These are phyloP conservation scores for Lavandula angustifolia DNA, from an alignment of 257 asterid genomes.

Conservation along the genomic window DNA sequence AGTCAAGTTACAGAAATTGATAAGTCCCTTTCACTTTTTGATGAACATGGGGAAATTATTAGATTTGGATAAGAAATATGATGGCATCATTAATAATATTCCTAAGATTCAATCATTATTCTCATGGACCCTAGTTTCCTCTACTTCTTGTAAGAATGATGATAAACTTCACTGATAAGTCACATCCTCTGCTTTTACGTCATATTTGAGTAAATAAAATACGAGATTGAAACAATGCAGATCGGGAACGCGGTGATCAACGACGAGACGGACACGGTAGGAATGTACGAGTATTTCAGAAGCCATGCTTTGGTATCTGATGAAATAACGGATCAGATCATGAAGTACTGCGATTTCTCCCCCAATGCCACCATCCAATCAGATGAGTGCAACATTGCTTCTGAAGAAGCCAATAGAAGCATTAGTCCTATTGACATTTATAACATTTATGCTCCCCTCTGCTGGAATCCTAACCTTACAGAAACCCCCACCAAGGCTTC, in stretches of 20 bases:
- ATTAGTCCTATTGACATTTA: conserved; percentile 45
- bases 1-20: conserved; percentile 22
- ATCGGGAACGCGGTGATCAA: conserved; percentile 78
- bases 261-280: conserved; percentile 61
- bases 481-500: conserved; percentile 48
- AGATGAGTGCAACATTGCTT: conserved; percentile 38
- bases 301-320: conserved; percentile 69
- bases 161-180: no score
- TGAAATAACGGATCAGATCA: conserved; percentile 33
- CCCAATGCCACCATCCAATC: conserved; percentile 32
- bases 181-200: no score
- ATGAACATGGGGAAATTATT: conserved; percentile 39
- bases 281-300: conserved; percentile 66
- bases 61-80: conserved; percentile 25
- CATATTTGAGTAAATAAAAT: neutral
- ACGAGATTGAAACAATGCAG: conserved; percentile 36
- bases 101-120: no score
- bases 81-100: conserved; percentile 22
- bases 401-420: conserved; percentile 18
- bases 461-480: conserved; percentile 49
- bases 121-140: conserved; percentile 25
- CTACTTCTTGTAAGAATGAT: neutral
- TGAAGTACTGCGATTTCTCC: conserved; percentile 52
- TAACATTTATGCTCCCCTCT: conserved; percentile 70
- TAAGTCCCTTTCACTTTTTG: conserved; percentile 2